These are phyloP conservation scores for Sanghuangporus baumii DNA, from an alignment of 1,284 basidiomycete species.

Conservation along the genomic window DNA sequence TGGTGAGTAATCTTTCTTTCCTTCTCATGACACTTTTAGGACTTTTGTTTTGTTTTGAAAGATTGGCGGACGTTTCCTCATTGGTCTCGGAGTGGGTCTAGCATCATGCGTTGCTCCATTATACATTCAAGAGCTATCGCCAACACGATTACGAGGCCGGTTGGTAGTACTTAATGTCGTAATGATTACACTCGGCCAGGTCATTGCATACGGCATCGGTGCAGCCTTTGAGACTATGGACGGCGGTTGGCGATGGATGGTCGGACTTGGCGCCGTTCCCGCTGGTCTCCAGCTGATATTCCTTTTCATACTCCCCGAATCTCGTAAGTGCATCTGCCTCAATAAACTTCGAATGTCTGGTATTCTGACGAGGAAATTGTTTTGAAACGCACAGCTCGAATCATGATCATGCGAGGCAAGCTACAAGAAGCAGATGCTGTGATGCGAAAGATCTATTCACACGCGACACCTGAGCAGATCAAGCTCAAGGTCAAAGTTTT, in stretches of 20 bases:
- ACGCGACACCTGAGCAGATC: slow-evolving; percentile 58
- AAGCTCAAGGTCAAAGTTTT: slow-evolving; percentile 63
- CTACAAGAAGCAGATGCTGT: slow-evolving; percentile 44
- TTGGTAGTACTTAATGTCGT: slow-evolving; percentile 61
- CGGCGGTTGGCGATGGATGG: slow-evolving; percentile 82
- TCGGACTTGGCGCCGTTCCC: slow-evolving; percentile 67
- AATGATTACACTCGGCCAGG: slow-evolving; percentile 52
- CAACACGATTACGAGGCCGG: slow-evolving; percentile 67
- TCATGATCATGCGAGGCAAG: slow-evolving; percentile 56
- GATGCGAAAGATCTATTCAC: slow-evolving; percentile 62
- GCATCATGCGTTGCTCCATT: slow-evolving; percentile 78
- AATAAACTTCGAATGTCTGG: neutral
- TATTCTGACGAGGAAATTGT: neutral
- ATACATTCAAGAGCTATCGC: slow-evolving; percentile 81
- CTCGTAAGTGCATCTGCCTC: slow-evolving; percentile 42
- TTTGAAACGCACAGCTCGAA: slow-evolving; percentile 46
- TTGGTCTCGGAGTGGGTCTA: slow-evolving; percentile 64
- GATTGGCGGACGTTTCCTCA: slow-evolving; percentile 72
- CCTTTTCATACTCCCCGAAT: slow-evolving; percentile 69
- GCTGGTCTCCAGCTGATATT: slow-evolving; percentile 58
- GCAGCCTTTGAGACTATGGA: slow-evolving; percentile 61
- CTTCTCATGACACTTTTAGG: neutral
- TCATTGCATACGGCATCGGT: slow-evolving; percentile 73
- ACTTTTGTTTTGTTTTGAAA: slow-evolving; percentile 22
- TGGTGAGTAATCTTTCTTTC: slow-evolving; percentile 39